phyloP scores from a whole-genome alignment of 208 protist species.

The Acanthamoeba quina region DNA sequence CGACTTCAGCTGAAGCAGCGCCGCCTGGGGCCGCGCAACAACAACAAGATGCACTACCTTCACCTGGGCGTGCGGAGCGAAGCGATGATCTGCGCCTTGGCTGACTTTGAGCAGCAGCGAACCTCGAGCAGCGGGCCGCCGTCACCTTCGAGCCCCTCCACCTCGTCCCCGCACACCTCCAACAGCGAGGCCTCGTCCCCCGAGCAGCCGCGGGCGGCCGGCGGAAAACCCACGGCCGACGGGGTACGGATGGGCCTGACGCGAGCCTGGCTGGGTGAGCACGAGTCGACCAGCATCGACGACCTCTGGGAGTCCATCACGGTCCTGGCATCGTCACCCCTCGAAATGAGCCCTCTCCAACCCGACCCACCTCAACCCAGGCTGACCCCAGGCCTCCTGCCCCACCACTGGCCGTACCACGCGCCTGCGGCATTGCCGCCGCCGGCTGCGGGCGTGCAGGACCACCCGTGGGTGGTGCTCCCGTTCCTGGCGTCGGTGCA shows the following conservation, averaged over 20 bases:
- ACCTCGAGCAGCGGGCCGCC: background rate
- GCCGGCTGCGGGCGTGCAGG: background rate
- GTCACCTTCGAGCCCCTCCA: background rate
- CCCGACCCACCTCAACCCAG: background rate
- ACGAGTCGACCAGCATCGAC: no score
- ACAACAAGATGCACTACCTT: constrained; percentile 49
- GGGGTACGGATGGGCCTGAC: no score
- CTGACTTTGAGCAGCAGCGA: background rate
- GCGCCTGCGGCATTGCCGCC: background rate
- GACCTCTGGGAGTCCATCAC: no score
- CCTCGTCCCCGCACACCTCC: no score
- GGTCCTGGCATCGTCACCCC: no score
- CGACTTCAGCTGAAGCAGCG: background rate
- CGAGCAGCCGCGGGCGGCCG: no score
- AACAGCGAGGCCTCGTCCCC: no score
- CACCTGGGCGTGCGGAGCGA: background rate
- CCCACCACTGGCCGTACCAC: no score
- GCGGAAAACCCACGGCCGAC: background rate
- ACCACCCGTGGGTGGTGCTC: background rate
- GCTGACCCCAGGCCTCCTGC: no score
- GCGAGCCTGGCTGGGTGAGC: no score
- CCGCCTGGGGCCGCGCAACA: constrained; percentile 20
- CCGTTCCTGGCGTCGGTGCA: background rate
- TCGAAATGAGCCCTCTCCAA: no score
- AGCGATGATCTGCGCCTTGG: background rate